phyloP scores from a whole-genome alignment of 2,329 filamentous ascomycete species.

The Diaporthe citri region DNA sequence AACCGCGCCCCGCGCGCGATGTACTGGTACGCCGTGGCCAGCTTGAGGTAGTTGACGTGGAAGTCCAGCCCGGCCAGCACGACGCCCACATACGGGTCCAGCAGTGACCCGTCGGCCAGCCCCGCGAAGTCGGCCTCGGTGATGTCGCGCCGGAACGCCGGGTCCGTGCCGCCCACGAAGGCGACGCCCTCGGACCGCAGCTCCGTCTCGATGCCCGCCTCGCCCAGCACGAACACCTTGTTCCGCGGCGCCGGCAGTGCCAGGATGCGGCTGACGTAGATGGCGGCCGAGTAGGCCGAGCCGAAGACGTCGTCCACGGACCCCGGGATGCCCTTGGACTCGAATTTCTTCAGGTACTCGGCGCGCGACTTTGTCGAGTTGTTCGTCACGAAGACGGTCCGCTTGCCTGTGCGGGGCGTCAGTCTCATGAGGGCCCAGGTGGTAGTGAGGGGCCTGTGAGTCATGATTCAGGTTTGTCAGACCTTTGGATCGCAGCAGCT shows the following conservation, averaged over 20 bases:
- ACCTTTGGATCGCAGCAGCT: slow-evolving; percentile 87
- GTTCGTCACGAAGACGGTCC: slow-evolving; percentile 96
- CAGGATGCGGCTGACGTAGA: slow-evolving; percentile 96
- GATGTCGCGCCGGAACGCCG: slow-evolving; percentile 80
- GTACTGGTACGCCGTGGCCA: slow-evolving; percentile 87
- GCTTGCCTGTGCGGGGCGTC: slow-evolving; percentile 75
- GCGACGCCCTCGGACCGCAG: slow-evolving; percentile 82
- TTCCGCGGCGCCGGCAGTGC: slow-evolving; percentile 81
- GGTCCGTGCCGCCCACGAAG: slow-evolving; percentile 90
- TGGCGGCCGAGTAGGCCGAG: slow-evolving; percentile 92
- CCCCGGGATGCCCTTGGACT: slow-evolving; percentile 82
- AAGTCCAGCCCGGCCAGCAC: slow-evolving; percentile 94
- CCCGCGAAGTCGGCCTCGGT: slow-evolving; percentile 82
- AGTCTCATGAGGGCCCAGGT: neutral
- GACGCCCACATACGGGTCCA: slow-evolving; percentile 90
- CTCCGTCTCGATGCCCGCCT: slow-evolving; percentile 91
- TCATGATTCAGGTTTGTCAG: slow-evolving; percentile 38
- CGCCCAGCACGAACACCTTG: slow-evolving; percentile 95
- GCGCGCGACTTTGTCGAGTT: slow-evolving; percentile 96
- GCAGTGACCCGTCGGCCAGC: slow-evolving; percentile 79
- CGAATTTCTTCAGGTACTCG: slow-evolving; percentile 94
- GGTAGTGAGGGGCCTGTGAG: slow-evolving; percentile 34
- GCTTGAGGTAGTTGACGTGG: slow-evolving; percentile 95
- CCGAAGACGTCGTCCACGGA: slow-evolving; percentile 93
- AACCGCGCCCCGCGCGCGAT: slow-evolving; percentile 85